Base-by-base conservation (phyloP, 768 basidiomycete genomes). In the Tricholoma matsutake region DNA sequence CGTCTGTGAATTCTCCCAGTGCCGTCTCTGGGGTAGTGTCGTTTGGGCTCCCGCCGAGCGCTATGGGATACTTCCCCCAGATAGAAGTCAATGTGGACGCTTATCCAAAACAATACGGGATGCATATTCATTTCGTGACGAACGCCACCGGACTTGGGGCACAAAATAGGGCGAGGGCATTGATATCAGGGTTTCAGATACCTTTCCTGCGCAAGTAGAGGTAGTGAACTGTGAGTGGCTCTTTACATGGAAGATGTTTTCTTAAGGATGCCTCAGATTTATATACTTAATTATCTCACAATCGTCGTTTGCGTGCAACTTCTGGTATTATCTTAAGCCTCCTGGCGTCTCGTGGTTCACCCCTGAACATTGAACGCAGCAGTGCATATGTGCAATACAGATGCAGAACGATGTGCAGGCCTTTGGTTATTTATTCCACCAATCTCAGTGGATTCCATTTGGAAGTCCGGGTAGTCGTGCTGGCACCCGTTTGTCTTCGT, bases 91-190 rank as follows among this genome's bases (percentile, higher is more conserved):
- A 97, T 72, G 74, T 90, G 45, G 96, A 98, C 69, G 76, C 91
- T 29, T 99, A 98, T 71, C 93, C 94, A 5, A 85, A 84, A 64
- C 71, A 85, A 51, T 89, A 88, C 68, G 96, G 96, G 18, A 92
- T 99, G 85, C 92, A 98, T 70, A 87, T 99, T 37, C 92, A 96
- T 71, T 95, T 96, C 71, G 81, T 95, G 60, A 98, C 96, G 20
- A 94, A 90, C 70, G 91, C 92, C 4, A 79, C 80, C 49, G 96
- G 96, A 0, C 75, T 87, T n/a, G 93, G 93, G 11, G 96, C 96
- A 6, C 92, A 97, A 77, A 91, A 95, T 71, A 81, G 85, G 60
- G 95, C 94, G 7, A 84, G 95, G 68, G 86, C 91, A 2, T 75
- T 99, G 62, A 72, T 98, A 45, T 95, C 93, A 16, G 96, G 91